A percentile compares a stretch with the other conserved stretches of the same genome.
Evolutionary conservation across 805 yeast species (phyloP).

Genomic region (Saccharomycopsis microspora): DNA sequence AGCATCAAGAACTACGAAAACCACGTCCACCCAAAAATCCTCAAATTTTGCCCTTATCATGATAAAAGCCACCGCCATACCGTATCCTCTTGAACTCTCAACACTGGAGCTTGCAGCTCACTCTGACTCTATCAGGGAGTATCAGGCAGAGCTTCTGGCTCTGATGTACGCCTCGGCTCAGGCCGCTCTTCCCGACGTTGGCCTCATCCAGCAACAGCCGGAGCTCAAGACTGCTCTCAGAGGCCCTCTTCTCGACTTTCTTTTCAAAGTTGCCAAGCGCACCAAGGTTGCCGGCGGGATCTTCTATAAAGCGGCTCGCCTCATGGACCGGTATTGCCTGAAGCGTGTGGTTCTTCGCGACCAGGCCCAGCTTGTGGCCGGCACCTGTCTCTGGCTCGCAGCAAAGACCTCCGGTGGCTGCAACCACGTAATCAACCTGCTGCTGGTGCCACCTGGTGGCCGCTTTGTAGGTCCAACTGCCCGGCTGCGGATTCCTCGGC

Average conservation of each 20-base stretch:
- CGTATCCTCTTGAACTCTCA: constrained; percentile 41
- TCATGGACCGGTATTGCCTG: constrained; percentile 87
- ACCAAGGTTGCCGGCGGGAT: constrained; percentile 58
- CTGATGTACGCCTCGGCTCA: constrained; percentile 27
- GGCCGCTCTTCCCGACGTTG: constrained; percentile 38
- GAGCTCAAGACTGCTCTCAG: constrained; percentile 69
- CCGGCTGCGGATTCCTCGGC: constrained; percentile 63
- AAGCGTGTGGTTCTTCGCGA: constrained; percentile 74
- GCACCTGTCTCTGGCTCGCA: constrained; percentile 89
- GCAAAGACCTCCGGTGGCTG: constrained; percentile 76
- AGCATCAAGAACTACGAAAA: constrained; percentile 12
- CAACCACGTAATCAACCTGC: constrained; percentile 48
- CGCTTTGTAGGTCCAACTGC: constrained; percentile 59
- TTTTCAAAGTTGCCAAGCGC: constrained; percentile 58
- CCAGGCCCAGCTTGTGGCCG: constrained; percentile 83
- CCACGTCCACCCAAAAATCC: not conserved
- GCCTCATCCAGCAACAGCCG: constrained; percentile 78
- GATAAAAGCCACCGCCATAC: constrained; percentile 31
- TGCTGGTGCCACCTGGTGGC: constrained; percentile 42
- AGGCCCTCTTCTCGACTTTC: constrained; percentile 64
- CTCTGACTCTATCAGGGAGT: constrained; percentile 34
- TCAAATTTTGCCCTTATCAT: constrained; percentile 2
- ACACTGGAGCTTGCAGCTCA: constrained; percentile 39
- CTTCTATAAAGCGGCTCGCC: constrained; percentile 54
- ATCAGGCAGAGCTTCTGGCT: constrained; percentile 37